Percentiles rank a stretch among this genome's conserved stretches.
Evolutionary conservation across 2,329 filamentous ascomycete genomes (phyloP).

Genomic region (Ophiostoma perfectum): DNA sequence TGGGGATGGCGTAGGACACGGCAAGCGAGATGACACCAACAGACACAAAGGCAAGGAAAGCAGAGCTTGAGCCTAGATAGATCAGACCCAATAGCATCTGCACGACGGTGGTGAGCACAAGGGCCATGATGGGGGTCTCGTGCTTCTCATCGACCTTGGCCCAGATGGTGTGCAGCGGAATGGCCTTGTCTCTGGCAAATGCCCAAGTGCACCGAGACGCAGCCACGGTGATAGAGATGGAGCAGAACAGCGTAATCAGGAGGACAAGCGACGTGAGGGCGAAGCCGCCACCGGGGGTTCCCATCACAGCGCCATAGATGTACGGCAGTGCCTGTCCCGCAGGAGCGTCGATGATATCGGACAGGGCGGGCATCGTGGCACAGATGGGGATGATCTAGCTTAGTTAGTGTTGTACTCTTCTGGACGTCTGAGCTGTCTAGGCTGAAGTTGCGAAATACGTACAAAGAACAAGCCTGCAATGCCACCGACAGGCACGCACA

Average conservation of each 20-base stretch:
- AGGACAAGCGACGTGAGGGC: slow-evolving; percentile 40
- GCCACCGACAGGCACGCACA: slow-evolving; percentile 20
- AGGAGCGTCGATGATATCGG: slow-evolving; percentile 38
- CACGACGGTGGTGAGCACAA: slow-evolving; percentile 32
- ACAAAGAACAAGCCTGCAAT: slow-evolving; percentile 22
- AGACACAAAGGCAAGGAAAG: slow-evolving; percentile 39
- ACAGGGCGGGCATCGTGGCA: slow-evolving; percentile 47
- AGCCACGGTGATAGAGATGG: slow-evolving; percentile 33
- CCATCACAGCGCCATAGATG: slow-evolving; percentile 42
- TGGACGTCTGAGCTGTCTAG: no score
- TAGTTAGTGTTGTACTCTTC: background rate
- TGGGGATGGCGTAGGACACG: slow-evolving; percentile 41
- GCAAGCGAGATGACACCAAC: slow-evolving; percentile 41
- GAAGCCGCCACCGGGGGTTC: slow-evolving; percentile 39
- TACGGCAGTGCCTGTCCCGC: slow-evolving; percentile 43
- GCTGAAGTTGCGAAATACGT: background rate
- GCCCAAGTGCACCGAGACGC: slow-evolving; percentile 27
- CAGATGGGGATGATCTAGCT: slow-evolving; percentile 42
- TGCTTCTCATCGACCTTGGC: slow-evolving; percentile 35
- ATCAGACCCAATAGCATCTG: slow-evolving; percentile 39
- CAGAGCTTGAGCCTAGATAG: slow-evolving; percentile 41
- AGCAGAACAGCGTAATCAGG: slow-evolving; percentile 40
- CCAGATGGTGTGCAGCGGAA: slow-evolving; percentile 37
- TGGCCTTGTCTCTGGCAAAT: slow-evolving; percentile 37
- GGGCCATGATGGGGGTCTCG: slow-evolving; percentile 33